phyloP scores from a whole-genome alignment of 1,284 basidiomycete genomes.

The Ganoderma multipileum region DNA sequence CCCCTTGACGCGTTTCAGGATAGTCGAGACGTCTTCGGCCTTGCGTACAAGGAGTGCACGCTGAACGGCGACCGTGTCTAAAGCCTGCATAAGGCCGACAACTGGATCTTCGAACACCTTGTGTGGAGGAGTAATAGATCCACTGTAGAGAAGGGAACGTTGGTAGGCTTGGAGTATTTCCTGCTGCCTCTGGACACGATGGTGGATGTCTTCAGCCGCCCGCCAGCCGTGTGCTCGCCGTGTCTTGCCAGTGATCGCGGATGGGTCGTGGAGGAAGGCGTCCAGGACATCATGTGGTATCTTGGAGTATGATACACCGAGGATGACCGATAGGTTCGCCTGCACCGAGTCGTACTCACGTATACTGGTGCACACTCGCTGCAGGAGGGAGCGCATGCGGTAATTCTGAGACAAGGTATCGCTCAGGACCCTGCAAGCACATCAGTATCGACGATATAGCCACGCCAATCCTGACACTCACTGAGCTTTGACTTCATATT shows the following conservation, averaged over 20 bases:
- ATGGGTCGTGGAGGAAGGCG: constrained; percentile 76
- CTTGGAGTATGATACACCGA: constrained; percentile 53
- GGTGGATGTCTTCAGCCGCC: constrained; percentile 75
- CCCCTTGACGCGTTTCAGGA: constrained; percentile 56
- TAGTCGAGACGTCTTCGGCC: constrained; percentile 54
- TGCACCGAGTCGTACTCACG: constrained; percentile 71
- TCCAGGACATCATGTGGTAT: constrained; percentile 72
- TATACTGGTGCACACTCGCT: constrained; percentile 64
- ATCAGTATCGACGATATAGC: constrained; percentile 3
- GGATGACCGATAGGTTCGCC: constrained; percentile 50
- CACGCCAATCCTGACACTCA: constrained; percentile 40
- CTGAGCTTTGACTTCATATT: constrained; percentile 69
- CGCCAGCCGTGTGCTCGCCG: constrained; percentile 64
- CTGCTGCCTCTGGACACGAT: constrained; percentile 64
- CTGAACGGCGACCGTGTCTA: constrained; percentile 49
- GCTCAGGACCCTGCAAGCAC: constrained; percentile 57
- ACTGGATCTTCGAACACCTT: constrained; percentile 65
- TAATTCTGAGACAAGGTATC: constrained; percentile 65
- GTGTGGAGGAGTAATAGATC: constrained; percentile 31
- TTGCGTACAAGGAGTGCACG: constrained; percentile 48
- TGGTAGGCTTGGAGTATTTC: constrained; percentile 58
- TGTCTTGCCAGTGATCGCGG: constrained; percentile 69
- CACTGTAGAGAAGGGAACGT: constrained; percentile 16
- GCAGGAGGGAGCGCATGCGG: constrained; percentile 67
- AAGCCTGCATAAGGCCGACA: constrained; percentile 48